These are phyloP conservation scores for Blastocystis sp. DNA, from an alignment of 352 stramenopile genomes.

Conservation along the genomic window DNA sequence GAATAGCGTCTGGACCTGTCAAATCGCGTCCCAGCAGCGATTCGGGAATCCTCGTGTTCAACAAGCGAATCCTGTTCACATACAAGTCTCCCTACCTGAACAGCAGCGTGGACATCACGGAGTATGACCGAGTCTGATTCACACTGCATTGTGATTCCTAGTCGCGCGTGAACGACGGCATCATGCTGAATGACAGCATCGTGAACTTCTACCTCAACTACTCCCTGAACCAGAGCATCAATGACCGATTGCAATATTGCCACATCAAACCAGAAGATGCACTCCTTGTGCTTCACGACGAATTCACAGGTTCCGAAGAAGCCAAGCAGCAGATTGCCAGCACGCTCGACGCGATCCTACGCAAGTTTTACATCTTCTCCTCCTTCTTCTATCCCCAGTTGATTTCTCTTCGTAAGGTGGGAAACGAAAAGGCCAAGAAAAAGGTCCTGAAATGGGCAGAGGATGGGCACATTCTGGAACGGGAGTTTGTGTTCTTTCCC, in stretches of 20 bases:
- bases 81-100: slow-evolving; percentile 64
- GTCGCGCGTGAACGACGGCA: neutral
- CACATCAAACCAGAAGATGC: neutral
- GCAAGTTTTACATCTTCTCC: slow-evolving; percentile 12
- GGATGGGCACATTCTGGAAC: neutral
- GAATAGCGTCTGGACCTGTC: neutral
- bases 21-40: too few relatives aligned
- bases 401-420: neutral
- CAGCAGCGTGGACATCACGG: slow-evolving; percentile 36
- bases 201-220: slow-evolving; percentile 60
- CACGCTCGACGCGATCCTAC: neutral
- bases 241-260: neutral
- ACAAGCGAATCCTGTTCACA: slow-evolving; percentile 5
- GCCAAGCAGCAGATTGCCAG: neutral
- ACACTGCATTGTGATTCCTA: neutral
- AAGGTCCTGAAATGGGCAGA: slow-evolving; percentile 15
- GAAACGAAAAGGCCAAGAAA: neutral
- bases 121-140: neutral
- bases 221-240: neutral
- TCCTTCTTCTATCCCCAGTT: slow-evolving; percentile 52
- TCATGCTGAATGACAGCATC: slow-evolving; percentile 59
- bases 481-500: slow-evolving; percentile 31
- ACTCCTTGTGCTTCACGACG: neutral
- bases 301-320: neutral
- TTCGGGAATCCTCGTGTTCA: too few relatives aligned